Percentiles rank a stretch among this genome's conserved stretches.
phyloP scores from a whole-genome alignment of 768 basidiomycete species.

The Jaapia argillacea region DNA sequence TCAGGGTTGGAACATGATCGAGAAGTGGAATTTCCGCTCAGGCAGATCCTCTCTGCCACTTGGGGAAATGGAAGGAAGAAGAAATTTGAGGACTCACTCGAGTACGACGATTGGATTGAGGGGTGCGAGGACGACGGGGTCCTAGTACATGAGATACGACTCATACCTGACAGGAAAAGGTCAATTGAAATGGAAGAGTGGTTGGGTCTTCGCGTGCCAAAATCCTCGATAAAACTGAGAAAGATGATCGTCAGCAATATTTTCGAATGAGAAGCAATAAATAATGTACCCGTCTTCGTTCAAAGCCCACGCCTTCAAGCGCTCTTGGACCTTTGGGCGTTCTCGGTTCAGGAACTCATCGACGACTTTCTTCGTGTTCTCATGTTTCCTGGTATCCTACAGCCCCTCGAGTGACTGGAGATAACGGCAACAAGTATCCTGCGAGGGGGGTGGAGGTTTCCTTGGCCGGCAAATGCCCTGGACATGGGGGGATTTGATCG shows the following conservation, averaged over 20 bases:
- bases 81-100: constrained; percentile 80
- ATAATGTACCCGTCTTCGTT: constrained; percentile 56
- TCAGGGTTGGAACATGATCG: no score
- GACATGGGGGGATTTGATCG: background rate
- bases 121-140: constrained; percentile 89
- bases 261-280: background rate
- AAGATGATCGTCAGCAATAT: background rate
- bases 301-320: constrained; percentile 68
- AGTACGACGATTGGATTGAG: constrained; percentile 97
- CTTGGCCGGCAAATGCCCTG: constrained; percentile 49
- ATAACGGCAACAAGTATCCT: constrained; percentile 80
- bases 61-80: no score
- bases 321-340: constrained; percentile 72
- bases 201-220: no score
- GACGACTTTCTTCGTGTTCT: constrained; percentile 62
- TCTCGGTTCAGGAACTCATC: constrained; percentile 70
- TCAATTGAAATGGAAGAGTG: no score
- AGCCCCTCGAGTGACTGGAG: constrained; percentile 71
- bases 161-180: no score
- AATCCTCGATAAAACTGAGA: constrained; percentile 87
- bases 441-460: constrained; percentile 76
- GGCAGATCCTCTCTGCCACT: no score
- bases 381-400: constrained; percentile 79
- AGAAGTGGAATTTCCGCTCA: no score
- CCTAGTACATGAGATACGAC: constrained; percentile 80